Conservation (phyloP, 2,329 filamentous ascomycete species). For the Ambrosiella cleistominuta region DNA sequence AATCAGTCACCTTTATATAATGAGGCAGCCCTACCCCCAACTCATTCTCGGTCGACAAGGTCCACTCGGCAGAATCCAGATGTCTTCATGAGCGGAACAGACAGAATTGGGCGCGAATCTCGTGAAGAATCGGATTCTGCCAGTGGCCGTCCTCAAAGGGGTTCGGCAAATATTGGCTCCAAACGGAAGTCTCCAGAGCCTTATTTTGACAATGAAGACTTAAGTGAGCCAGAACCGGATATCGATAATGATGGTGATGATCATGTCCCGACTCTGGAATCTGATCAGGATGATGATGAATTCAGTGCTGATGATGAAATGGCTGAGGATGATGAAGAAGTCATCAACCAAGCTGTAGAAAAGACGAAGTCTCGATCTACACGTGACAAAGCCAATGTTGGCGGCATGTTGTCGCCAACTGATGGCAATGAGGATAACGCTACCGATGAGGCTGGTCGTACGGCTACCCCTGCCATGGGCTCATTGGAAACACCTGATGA, state of each 20-base stretch:
- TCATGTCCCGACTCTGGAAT: conserved; percentile 40
- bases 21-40: background rate
- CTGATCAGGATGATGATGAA: conserved; percentile 35
- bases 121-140: conserved; percentile 21
- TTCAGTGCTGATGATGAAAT: conserved; percentile 39
- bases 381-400: conserved; percentile 20
- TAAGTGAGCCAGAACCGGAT: conserved; percentile 40
- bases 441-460: background rate
- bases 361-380: conserved; percentile 40
- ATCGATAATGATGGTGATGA: conserved; percentile 52
- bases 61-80: conserved; percentile 49
- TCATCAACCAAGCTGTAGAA: conserved; percentile 23
- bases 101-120: conserved; percentile 20
- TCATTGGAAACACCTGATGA: conserved; percentile 11
- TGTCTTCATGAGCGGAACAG: conserved; percentile 27
- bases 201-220: conserved; percentile 32
- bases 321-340: conserved; percentile 35
- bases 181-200: conserved; percentile 22
- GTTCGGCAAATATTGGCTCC: conserved; percentile 31
- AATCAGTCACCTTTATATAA: conserved; percentile 25
- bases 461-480: conserved; percentile 5
- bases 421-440: conserved; percentile 4
- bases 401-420: conserved; percentile 10
- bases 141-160: conserved; percentile 32
- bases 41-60: conserved; percentile 21